Evolutionary conservation across 2,329 filamentous ascomycete species (phyloP).

Genomic region (Diaporthe destruens): DNA sequence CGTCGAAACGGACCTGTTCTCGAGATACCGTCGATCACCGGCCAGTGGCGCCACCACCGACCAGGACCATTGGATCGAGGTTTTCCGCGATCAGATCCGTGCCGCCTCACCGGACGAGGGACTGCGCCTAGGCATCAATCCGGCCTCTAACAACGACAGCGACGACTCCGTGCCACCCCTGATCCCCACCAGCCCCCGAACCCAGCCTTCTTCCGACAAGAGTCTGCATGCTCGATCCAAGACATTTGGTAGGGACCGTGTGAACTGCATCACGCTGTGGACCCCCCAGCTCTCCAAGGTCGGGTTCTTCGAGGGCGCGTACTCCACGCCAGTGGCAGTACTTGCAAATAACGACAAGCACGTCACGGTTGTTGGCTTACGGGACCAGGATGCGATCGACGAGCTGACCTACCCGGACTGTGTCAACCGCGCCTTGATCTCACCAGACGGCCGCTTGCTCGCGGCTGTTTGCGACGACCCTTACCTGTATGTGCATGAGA

Average conservation of each 20-base stretch:
- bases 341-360: conserved; percentile 93
- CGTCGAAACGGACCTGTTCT: conserved; percentile 52
- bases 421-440: conserved; percentile 95
- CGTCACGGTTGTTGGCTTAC: conserved; percentile 84
- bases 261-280: conserved; percentile 77
- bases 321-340: conserved; percentile 71
- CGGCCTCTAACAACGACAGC: conserved; percentile 39
- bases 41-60: conserved; percentile 17
- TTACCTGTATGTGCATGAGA: conserved; percentile 84
- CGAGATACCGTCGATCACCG: conserved; percentile 42
- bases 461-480: conserved; percentile 90
- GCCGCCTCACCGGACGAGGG: conserved; percentile 33
- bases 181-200: conserved; percentile 44
- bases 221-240: conserved; percentile 63
- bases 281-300: conserved; percentile 58
- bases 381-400: conserved; percentile 73
- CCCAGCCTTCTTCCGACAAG: conserved; percentile 54
- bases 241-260: conserved; percentile 70
- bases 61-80: conserved; percentile 44
- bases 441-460: conserved; percentile 84
- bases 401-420: conserved; percentile 82
- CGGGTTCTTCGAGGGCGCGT: conserved; percentile 53
- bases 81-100: conserved; percentile 43
- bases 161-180: conserved; percentile 49
- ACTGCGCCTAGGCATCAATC: conserved; percentile 40